phyloP scores from a whole-genome alignment of 2,329 filamentous ascomycete genomes.

The Alternaria viburni region DNA sequence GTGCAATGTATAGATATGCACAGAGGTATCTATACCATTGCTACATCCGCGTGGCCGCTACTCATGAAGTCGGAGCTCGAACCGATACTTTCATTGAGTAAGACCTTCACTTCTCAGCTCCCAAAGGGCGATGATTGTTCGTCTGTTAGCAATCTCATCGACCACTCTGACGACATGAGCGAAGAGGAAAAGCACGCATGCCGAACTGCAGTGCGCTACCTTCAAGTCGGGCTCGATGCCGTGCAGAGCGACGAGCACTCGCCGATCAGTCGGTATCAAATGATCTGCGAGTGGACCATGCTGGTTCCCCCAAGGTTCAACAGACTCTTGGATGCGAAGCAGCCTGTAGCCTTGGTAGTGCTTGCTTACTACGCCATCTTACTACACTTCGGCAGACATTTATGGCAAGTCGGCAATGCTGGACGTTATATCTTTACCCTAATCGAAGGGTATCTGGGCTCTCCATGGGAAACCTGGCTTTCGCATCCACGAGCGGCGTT shows the following conservation, averaged over 20 bases:
- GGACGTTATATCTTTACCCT: conserved; percentile 36
- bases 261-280: conserved; percentile 16
- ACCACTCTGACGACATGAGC: conserved; percentile 12
- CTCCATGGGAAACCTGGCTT: conserved; percentile 13
- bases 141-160: conserved; percentile 24
- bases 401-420: conserved; percentile 31
- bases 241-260: conserved; percentile 1
- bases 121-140: conserved; percentile 32
- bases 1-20: conserved; percentile 34
- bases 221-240: conserved; percentile 33
- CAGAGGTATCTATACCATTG: conserved; percentile 25
- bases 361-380: conserved; percentile 59
- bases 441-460: conserved; percentile 60
- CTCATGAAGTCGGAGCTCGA: conserved; percentile 33
- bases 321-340: conserved; percentile 41
- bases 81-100: conserved; percentile 27
- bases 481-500: conserved; percentile 2
- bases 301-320: conserved; percentile 47
- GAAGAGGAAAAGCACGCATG: conserved; percentile 32
- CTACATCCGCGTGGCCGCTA: conserved; percentile 31
- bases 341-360: conserved; percentile 55
- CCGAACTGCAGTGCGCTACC: conserved; percentile 27
- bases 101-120: conserved; percentile 20
- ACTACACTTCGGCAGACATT: conserved; percentile 45
- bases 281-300: conserved; percentile 48